Conservation (phyloP, 768 basidiomycete species). For the Boletus patriciae region DNA sequence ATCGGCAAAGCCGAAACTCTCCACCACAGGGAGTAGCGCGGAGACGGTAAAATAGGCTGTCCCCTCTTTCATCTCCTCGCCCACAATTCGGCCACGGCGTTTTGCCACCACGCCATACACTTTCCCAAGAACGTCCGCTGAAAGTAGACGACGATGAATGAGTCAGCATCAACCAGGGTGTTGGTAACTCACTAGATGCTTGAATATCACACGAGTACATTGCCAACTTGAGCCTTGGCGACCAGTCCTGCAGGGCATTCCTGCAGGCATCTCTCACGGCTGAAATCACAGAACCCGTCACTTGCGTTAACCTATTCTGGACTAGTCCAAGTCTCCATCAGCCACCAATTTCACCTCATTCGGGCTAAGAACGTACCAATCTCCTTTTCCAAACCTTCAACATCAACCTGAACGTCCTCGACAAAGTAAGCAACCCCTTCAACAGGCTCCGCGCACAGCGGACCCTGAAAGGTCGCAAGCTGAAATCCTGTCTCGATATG, state of each 20-base stretch:
- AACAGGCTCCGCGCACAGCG: constrained; percentile 92
- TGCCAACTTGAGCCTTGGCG: constrained; percentile 92
- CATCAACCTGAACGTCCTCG: constrained; percentile 68
- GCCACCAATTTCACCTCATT: constrained; percentile 5
- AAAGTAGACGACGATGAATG: not conserved
- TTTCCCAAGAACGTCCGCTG: constrained; percentile 96
- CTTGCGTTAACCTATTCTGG: constrained; percentile 77
- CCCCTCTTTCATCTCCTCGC: constrained; percentile 99
- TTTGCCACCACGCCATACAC: constrained; percentile 94
- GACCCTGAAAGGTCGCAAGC: constrained; percentile 91
- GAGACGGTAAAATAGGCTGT: constrained; percentile 92
- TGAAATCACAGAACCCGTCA: constrained; percentile 89
- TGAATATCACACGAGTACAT: constrained; percentile 99
- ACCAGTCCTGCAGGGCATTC: constrained; percentile 93
- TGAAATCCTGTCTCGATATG: constrained; percentile 94
- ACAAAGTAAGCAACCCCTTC: constrained; percentile 92
- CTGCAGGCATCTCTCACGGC: constrained; percentile 87
- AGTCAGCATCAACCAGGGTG: constrained; percentile 9
- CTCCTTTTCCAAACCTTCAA: constrained; percentile 59
- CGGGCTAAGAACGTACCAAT: constrained; percentile 48
- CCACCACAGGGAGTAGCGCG: constrained; percentile 90
- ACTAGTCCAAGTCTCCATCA: constrained; percentile 43
- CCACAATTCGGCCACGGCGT: constrained; percentile 87
- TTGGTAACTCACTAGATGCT: constrained; percentile 74
- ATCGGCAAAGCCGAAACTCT: constrained; percentile 97